Base-by-base conservation (phyloP, 2,329 filamentous ascomycete species). In the Colletotrichum sp. region DNA sequence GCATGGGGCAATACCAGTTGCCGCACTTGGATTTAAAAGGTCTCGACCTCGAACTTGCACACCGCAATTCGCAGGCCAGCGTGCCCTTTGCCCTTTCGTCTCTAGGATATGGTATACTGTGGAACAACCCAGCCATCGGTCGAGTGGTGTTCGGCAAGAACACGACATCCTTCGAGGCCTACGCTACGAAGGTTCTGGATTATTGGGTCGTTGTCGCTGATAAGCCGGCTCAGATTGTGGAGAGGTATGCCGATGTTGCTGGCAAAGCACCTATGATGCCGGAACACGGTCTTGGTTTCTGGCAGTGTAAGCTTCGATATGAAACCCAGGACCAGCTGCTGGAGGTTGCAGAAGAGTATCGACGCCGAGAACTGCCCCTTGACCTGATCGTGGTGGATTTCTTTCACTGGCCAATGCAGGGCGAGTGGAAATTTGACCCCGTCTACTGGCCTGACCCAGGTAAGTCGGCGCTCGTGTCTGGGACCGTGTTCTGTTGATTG, bases 1-100 rank as follows among this genome's bases (percentile, higher is more conserved):
- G 91, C n/a, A 92, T 92, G 90, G 91, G 91, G 1, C 91, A 93
- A 81, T 92, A 93, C 77, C 91, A 93, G 80, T 90, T 92, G 78
- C 88, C 89, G 0, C 86, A 85, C 65, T 83, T 93, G 22, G 87
- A 93, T 79, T 85, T 93, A 52, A 92, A 92, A 79, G 91, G 91
- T 0, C 80, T 84, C 0, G 91, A 92, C 76, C 81, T 93, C 2
- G 91, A 93, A 79, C 86, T 93, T 8, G 91, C 91, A 1, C 91
- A 93, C 55, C 88, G 91, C 9, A 93, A 93, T 79, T 92, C 90
- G 1, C 91, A 93, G 80, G 91, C 91, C 9, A 91, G 88, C 65
- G 87, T 93, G 0, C 91, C 91, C 0, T 93, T 92, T 80, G 87
- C 88, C 3, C 79, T 92, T 2, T 91, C 89, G 0, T 91, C 88